phyloP scores from a whole-genome alignment of 768 basidiomycete genomes.

The Xanthoconium purpureum region DNA sequence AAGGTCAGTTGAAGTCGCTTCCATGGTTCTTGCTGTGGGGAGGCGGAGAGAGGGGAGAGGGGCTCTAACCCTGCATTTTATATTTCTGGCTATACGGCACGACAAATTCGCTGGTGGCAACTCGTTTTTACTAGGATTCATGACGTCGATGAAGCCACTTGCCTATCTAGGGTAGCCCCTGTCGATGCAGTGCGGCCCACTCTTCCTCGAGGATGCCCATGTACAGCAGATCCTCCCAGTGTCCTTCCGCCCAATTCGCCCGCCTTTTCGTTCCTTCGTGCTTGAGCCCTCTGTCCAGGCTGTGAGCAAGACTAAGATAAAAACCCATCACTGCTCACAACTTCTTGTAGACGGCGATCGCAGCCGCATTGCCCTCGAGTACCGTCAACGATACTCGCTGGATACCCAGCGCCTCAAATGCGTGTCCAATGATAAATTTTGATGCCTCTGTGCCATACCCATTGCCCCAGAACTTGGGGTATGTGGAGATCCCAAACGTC shows the following conservation, averaged over 20 bases:
- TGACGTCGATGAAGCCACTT: neutral
- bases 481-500: conserved; percentile 21
- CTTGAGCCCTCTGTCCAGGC: conserved; percentile 29
- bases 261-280: conserved; percentile 34
- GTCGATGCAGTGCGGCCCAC: conserved; percentile 15
- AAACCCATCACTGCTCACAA: conserved; percentile 20
- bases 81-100: neutral
- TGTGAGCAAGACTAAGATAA: neutral
- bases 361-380: conserved; percentile 14
- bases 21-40: conserved; percentile 9
- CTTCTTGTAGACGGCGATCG: conserved; percentile 29
- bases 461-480: conserved; percentile 28
- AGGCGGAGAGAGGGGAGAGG: neutral
- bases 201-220: conserved; percentile 37
- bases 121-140: neutral
- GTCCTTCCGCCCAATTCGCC: conserved; percentile 29
- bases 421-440: conserved; percentile 34
- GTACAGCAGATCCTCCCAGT: conserved; percentile 32
- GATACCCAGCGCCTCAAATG: conserved; percentile 25
- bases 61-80: neutral
- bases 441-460: conserved; percentile 37
- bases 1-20: conserved; percentile 21
- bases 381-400: conserved; percentile 32
- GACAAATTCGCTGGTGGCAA: neutral
- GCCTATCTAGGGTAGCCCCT: conserved; percentile 1